Conservation (phyloP, 2,329 filamentous ascomycete genomes). For the Exophiala aquamarina region DNA sequence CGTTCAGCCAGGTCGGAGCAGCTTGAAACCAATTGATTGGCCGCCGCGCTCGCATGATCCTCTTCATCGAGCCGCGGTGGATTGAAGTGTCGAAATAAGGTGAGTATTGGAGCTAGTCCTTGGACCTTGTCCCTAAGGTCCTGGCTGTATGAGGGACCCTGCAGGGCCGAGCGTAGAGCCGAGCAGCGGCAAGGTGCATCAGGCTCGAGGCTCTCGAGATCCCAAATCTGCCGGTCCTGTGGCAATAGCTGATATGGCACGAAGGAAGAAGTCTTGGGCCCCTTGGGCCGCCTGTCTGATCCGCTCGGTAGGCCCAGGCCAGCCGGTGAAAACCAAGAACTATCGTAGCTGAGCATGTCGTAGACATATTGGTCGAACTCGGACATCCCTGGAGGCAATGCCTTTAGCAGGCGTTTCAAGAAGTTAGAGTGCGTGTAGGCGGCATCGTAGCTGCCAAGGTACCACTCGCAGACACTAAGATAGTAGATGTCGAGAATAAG, state of each 20-base stretch:
- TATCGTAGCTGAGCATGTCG: slow-evolving; percentile 12
- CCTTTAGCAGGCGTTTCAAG: slow-evolving; percentile 16
- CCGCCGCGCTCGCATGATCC: too few species aligned
- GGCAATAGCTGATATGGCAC: too few species aligned
- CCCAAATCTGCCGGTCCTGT: too few species aligned
- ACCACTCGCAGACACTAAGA: slow-evolving; percentile 20
- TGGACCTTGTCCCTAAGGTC: slow-evolving; percentile 5
- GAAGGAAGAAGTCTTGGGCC: too few species aligned
- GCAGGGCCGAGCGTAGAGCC: slow-evolving; percentile 1
- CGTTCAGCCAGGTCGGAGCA: too few species aligned
- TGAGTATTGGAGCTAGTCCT: slow-evolving; percentile 3
- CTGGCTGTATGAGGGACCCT: slow-evolving; percentile 5
- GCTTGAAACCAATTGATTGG: too few species aligned
- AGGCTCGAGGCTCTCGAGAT: too few species aligned
- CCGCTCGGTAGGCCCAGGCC: too few species aligned
- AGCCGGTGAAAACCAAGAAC: too few species aligned
- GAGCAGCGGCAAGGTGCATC: too few species aligned
- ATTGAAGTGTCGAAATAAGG: neutral
- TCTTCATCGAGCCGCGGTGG: too few species aligned
- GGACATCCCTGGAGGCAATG: slow-evolving; percentile 5
- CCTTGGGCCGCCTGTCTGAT: too few species aligned
- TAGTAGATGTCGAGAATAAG: slow-evolving; percentile 22
- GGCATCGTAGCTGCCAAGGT: slow-evolving; percentile 17
- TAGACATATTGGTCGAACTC: slow-evolving; percentile 12
- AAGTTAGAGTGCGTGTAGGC: slow-evolving; percentile 19